Conservation (phyloP, 352 stramenopile genomes). For the Phytophthora pistaciae region DNA sequence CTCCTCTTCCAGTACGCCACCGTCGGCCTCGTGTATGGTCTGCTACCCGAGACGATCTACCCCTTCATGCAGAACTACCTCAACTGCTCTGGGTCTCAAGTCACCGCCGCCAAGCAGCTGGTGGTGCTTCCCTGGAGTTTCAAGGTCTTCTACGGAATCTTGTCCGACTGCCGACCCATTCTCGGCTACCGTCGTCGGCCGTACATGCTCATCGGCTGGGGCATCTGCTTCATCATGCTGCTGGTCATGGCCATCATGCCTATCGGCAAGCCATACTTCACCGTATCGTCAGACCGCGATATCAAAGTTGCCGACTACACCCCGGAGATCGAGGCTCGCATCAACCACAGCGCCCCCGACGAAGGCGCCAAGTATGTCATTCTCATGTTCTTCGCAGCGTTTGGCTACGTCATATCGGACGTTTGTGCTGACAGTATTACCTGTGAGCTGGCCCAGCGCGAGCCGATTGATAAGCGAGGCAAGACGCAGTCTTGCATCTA, state of each 20-base stretch:
- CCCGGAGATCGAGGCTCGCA: constrained; percentile 19
- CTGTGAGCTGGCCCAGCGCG: constrained; percentile 48
- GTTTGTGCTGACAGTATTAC: constrained; percentile 69
- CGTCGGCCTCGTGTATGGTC: constrained; percentile 56
- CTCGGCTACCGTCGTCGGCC: constrained; percentile 33
- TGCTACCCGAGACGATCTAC: constrained; percentile 55
- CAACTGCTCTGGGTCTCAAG: not conserved
- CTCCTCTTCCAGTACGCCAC: constrained; percentile 58
- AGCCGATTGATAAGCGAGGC: constrained; percentile 48
- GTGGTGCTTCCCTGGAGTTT: constrained; percentile 63
- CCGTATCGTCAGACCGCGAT: constrained; percentile 12
- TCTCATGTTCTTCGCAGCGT: constrained; percentile 71
- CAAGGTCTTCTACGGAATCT: constrained; percentile 3
- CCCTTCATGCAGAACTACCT: not conserved
- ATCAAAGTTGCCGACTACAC: not conserved
- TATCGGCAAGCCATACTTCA: too few relatives aligned
- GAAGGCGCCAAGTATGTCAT: constrained; percentile 44
- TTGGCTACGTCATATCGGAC: constrained; percentile 83
- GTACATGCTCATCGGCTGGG: constrained; percentile 46
- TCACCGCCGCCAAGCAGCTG: constrained; percentile 14
- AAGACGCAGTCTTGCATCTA: constrained; percentile 57
- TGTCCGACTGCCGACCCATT: constrained; percentile 75
- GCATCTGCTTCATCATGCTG: constrained; percentile 15
- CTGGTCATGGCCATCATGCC: constrained; percentile 36
- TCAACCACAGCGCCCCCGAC: constrained; percentile 30